Percentiles rank a stretch among this genome's conserved stretches.
Evolutionary conservation across 164 flowering plant genomes (phyloP).

Genomic region (Kalanchoe fedtschenkoi): DNA sequence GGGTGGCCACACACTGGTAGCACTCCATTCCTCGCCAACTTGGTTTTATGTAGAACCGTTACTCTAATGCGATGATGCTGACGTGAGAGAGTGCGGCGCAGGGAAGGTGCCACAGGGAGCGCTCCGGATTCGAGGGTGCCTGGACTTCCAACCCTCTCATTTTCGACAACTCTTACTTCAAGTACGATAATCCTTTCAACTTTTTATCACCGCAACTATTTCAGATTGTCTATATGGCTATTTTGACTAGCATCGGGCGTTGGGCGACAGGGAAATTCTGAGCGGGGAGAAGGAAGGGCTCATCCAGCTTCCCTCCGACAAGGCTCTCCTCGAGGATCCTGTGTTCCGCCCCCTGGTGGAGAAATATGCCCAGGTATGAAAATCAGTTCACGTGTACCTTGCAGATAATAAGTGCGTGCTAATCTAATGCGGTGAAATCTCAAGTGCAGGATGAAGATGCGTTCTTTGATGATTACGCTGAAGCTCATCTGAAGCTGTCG

Average conservation of each 20-base stretch:
- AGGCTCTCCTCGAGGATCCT: slow-evolving; percentile 31
- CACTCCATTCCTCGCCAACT: neutral
- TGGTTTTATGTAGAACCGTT: neutral
- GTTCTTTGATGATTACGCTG: slow-evolving; percentile 39
- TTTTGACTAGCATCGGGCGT: too few species aligned
- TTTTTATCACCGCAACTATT: neutral
- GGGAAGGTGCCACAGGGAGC: slow-evolving; percentile 43
- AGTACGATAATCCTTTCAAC: slow-evolving; percentile 13
- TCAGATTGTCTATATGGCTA: neutral
- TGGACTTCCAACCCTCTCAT: slow-evolving; percentile 36
- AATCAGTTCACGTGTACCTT: neutral
- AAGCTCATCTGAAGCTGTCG: slow-evolving; percentile 40
- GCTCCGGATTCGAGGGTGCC: slow-evolving; percentile 41
- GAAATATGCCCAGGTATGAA: slow-evolving; percentile 26
- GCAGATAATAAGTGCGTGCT: neutral
- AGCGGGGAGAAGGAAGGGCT: slow-evolving; percentile 37
- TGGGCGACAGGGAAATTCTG: slow-evolving; percentile 33
- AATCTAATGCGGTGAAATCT: neutral
- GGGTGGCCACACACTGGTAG: slow-evolving; percentile 34
- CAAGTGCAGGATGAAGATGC: slow-evolving; percentile 33
- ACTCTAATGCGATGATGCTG: neutral
- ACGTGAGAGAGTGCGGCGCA: slow-evolving; percentile 5
- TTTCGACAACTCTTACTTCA: slow-evolving; percentile 39
- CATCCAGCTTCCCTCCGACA: slow-evolving; percentile 29
- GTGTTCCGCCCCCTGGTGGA: slow-evolving; percentile 37